These are phyloP conservation scores for Apophysomyces elegans DNA, from an alignment of 371 early-diverging fungal species.

Conservation along the genomic window DNA sequence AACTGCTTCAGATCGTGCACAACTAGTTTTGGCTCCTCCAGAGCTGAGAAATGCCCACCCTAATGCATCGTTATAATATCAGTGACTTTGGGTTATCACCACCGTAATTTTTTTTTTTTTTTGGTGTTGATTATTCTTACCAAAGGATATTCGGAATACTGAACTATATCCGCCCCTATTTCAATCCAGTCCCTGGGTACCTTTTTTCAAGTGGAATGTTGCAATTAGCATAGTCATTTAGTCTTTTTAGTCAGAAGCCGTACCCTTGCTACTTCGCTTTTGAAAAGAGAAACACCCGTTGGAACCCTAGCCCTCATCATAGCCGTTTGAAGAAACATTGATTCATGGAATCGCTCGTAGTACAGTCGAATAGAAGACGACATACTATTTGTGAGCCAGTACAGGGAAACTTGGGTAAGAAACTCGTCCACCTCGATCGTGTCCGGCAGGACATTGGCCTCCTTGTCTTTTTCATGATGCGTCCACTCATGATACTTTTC, in stretches of 20 bases:
- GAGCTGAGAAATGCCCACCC: conserved; percentile 75
- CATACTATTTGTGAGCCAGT: conserved; percentile 67
- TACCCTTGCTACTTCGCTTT: conserved; percentile 61
- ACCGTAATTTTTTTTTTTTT: no score
- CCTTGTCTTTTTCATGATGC: conserved; percentile 37
- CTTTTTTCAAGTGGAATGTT: conserved; percentile 13
- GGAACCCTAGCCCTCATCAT: conserved; percentile 48
- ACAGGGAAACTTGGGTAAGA: conserved; percentile 62
- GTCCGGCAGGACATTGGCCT: conserved; percentile 36
- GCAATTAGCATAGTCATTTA: neutral
- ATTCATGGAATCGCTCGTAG: conserved; percentile 54
- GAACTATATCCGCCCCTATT: conserved; percentile 30
- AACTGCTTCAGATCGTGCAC: conserved; percentile 45
- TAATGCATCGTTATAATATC: conserved; percentile 15
- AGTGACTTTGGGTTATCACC: conserved; percentile 12
- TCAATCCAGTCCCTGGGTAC: conserved; percentile 63
- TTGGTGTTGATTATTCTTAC: conserved; percentile 13
- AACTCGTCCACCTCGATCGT: conserved; percentile 53
- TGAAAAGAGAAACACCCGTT: conserved; percentile 62
- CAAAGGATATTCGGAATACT: conserved; percentile 30
- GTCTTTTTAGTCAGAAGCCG: neutral
- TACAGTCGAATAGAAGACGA: conserved; percentile 70
- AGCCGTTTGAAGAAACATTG: conserved; percentile 39
- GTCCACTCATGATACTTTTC: conserved; percentile 70
- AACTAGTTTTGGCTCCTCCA: conserved; percentile 61